Base-by-base conservation (phyloP, 192 early-diverging fungal genomes). In the Ramicandelaber brevisporus region DNA sequence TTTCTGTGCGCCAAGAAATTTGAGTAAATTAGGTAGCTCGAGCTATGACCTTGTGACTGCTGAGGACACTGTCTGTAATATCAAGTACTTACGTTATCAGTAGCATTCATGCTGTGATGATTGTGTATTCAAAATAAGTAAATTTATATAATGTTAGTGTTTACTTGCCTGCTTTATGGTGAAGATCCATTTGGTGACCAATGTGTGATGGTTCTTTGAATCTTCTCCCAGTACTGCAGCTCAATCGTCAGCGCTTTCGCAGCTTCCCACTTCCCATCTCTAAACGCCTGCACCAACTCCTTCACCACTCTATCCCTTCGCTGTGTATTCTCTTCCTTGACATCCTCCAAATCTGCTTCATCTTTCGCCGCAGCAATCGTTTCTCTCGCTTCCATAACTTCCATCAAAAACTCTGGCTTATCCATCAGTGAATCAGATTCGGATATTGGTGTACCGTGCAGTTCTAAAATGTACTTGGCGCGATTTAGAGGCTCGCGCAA, bases 381-480 rank as follows among this genome's bases (percentile, higher is more conserved):
- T 42, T 85, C 81, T 32, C 74, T 48, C 10, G 59, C 46, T 21
- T 78, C 76, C 71, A 85, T 68, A 12, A 84, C 65, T 23, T 79
- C 68, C 70, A 75, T 75, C 41, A 89, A 42, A n/a, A 85, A 44
- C 34, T 65, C 65, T 0, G 66, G 61, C n/a, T n/a, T n/a, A 33
- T 81, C 66, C 1, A 57, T 31, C 8, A 74, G 31, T 0, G 60
- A 53, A 35, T 76, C 65, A 4, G 61, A 38, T 41, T 85, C 78
- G 20, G 53, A 41, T 6, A 77, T 54, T 10, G 55, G 43, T 1
- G 56, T 28, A 3, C 53, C 61, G 2, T 56, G 26, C 16, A 76
- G 53, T 14, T 63, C 48, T 21, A 89, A 59, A 34, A 90, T 53
- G 22, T 90, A 90, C 24, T 68, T 59, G 6, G 85, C 79, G 6